These are phyloP conservation scores for Bidens hawaiensis DNA, from an alignment of 140 eudicot genomes.

Conservation along the genomic window DNA sequence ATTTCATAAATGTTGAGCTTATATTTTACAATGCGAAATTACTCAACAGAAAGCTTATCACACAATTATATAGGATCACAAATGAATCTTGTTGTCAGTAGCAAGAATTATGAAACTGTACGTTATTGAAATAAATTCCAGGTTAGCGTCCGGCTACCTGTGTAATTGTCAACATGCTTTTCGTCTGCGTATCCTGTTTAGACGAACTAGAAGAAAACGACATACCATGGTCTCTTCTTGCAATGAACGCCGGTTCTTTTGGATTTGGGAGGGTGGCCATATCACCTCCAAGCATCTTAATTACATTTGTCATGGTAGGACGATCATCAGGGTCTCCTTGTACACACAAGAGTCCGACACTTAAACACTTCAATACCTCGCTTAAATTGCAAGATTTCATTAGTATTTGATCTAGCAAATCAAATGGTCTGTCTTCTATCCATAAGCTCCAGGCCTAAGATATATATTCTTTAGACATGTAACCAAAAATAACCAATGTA, in stretches of 20 bases:
- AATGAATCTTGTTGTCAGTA: not conserved
- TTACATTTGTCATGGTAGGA: slow-evolving; percentile 47
- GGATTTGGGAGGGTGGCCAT: slow-evolving; percentile 36
- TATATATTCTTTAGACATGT: not conserved
- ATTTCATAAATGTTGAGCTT: too few species aligned
- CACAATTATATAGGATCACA: too few species aligned
- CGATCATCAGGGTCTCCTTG: slow-evolving; percentile 66
- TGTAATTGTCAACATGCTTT: not conserved
- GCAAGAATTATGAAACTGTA: not conserved
- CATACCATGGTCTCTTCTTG: not conserved
- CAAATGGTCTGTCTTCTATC: slow-evolving; percentile 37
- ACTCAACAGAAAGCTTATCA: too few species aligned
- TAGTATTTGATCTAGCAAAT: slow-evolving; percentile 35
- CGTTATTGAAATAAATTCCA: not conserved
- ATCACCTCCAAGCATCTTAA: slow-evolving; percentile 49
- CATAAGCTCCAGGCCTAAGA: slow-evolving; percentile 57
- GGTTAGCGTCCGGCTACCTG: not conserved
- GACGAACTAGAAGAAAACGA: too few species aligned
- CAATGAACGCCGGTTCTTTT: slow-evolving; percentile 34
- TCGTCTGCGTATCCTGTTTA: too few species aligned
- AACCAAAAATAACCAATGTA: not conserved
- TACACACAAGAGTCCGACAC: slow-evolving; percentile 52
- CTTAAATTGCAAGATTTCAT: slow-evolving; percentile 28
- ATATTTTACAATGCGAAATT: too few species aligned
- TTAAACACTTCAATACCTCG: slow-evolving; percentile 52